phyloP scores from a whole-genome alignment of 306 rosid species.

The Cicer cuneatum region DNA sequence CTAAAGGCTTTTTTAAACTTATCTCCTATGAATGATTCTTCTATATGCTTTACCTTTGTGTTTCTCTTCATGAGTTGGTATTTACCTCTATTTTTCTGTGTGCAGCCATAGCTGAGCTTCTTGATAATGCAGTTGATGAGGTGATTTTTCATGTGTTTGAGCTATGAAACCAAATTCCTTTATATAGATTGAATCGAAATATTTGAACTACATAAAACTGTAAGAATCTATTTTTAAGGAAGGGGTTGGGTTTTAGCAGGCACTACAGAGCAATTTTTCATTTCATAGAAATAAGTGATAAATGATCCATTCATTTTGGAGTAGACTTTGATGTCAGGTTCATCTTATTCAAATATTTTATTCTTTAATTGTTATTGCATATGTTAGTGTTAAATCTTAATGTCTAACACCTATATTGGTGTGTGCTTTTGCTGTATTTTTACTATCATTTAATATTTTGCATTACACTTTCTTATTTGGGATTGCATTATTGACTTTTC shows the following conservation, averaged over 20 bases:
- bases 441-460: constrained; percentile 3
- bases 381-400: not conserved
- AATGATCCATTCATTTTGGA: not conserved
- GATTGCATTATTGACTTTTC: constrained; percentile 45
- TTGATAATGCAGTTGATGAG: constrained; percentile 90
- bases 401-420: not conserved
- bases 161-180: not conserved
- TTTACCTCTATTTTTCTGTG: constrained; percentile 29
- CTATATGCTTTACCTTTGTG: not conserved
- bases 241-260: constrained; percentile 10
- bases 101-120: constrained; percentile 82
- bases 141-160: constrained; percentile 46
- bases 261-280: not conserved
- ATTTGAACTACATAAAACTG: constrained; percentile 23
- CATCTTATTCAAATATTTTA: constrained; percentile 24
- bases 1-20: constrained; percentile 9
- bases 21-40: constrained; percentile 16
- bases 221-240: not conserved
- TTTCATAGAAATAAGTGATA: not conserved
- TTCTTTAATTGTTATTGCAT: constrained; percentile 1
- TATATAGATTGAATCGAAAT: not conserved
- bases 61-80: constrained; percentile 15
- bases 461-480: constrained; percentile 44
- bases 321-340: constrained; percentile 14
- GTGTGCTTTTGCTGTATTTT: constrained; percentile 14